phyloP scores from a whole-genome alignment of 2,329 filamentous ascomycete species.

The Diaporthe humulicola region DNA sequence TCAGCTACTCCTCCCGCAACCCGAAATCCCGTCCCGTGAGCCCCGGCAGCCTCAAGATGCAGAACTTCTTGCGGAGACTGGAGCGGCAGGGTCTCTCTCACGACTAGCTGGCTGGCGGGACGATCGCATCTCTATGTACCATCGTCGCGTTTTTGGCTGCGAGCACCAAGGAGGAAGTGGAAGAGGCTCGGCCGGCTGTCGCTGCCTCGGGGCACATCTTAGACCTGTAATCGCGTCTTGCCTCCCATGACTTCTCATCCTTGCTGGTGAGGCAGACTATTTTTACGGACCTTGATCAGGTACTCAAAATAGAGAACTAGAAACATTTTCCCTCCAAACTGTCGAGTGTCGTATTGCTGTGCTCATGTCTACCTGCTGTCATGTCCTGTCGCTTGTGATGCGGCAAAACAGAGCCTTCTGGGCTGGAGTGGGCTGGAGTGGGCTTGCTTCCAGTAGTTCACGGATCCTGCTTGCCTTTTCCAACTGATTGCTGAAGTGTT shows the following conservation, averaged over 20 bases:
- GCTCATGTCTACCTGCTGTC: background rate
- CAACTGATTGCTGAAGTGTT: no score
- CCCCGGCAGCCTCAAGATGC: slow-evolving; percentile 39
- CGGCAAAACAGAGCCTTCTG: background rate
- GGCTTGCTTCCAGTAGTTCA: background rate
- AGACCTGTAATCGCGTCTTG: slow-evolving; percentile 30
- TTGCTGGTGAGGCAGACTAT: slow-evolving; percentile 32
- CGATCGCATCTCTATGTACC: slow-evolving; percentile 30
- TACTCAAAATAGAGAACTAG: slow-evolving; percentile 33
- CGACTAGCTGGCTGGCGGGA: slow-evolving; percentile 32
- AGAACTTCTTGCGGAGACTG: slow-evolving; percentile 38
- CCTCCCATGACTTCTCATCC: slow-evolving; percentile 35
- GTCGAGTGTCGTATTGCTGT: background rate
- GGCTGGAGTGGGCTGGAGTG: background rate
- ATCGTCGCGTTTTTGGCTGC: slow-evolving; percentile 17
- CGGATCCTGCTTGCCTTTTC: background rate
- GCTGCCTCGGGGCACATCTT: slow-evolving; percentile 25
- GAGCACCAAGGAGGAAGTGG: background rate
- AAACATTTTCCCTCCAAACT: background rate
- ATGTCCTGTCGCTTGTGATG: background rate
- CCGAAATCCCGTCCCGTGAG: slow-evolving; percentile 17
- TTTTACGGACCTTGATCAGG: slow-evolving; percentile 10
- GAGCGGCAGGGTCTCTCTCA: slow-evolving; percentile 39
- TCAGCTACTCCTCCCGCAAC: slow-evolving; percentile 19
- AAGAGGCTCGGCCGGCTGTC: background rate